Percentiles rank a stretch among this genome's conserved stretches.
phyloP scores from a whole-genome alignment of 2,329 filamentous ascomycete species.

The Alternaria viburni region DNA sequence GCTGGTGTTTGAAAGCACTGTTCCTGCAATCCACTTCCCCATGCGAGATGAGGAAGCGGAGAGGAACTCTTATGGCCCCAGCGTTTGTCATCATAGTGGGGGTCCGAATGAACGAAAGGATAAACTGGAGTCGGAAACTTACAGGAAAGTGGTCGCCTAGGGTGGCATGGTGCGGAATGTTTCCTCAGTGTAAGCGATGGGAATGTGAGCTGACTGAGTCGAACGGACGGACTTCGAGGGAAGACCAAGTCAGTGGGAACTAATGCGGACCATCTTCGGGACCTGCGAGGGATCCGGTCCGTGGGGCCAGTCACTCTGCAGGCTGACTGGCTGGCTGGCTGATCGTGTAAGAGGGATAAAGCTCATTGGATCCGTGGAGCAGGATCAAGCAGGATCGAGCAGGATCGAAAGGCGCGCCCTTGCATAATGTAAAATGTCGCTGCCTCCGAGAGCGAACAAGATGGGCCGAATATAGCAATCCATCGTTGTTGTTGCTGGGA shows the following conservation, averaged over 20 bases:
- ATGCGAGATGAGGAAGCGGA: constrained; percentile 2
- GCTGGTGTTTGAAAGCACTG: constrained; percentile 31
- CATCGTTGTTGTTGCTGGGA: background rate
- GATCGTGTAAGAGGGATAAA: background rate
- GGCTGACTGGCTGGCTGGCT: background rate
- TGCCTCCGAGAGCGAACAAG: background rate
- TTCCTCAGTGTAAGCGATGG: background rate
- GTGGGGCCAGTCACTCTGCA: background rate
- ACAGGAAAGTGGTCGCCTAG: background rate
- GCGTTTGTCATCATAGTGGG: constrained; percentile 39
- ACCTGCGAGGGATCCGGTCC: background rate
- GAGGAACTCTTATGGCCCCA: constrained; percentile 44
- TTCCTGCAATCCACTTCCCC: constrained; percentile 22
- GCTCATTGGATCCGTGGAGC: background rate
- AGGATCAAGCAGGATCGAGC: background rate
- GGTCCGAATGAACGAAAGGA: background rate
- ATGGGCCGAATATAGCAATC: background rate
- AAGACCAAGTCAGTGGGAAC: background rate
- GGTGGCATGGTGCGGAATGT: background rate
- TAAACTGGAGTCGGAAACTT: background rate
- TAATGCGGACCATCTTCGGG: background rate
- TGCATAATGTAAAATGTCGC: background rate
- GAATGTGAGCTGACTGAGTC: background rate
- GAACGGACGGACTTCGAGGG: background rate
- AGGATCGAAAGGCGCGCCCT: background rate